A percentile compares a stretch with the other conserved stretches of the same genome.
These are phyloP conservation scores for Otatea glauca DNA, from an alignment of 176 grass and related monocot genomes.

Conservation along the genomic window DNA sequence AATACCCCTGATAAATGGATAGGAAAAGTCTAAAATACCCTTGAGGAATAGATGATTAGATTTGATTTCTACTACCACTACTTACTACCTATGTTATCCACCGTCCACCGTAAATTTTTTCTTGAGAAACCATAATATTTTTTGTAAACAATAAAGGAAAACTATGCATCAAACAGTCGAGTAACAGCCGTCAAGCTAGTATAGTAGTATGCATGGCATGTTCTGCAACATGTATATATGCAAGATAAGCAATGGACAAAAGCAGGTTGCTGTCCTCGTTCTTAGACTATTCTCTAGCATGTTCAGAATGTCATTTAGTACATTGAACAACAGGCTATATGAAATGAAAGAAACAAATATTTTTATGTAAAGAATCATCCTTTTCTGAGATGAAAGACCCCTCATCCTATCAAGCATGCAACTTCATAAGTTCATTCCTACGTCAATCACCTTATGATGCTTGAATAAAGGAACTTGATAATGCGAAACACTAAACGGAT, in stretches of 20 bases:
- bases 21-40: too few relatives aligned
- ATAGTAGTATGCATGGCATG: too few relatives aligned
- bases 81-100: too few relatives aligned
- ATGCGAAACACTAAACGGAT: not conserved
- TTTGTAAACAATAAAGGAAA: not conserved
- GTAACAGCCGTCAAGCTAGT: too few relatives aligned
- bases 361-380: not conserved
- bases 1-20: too few relatives aligned
- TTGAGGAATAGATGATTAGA: too few relatives aligned
- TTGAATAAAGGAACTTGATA: not conserved
- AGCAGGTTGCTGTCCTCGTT: not conserved
- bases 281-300: not conserved
- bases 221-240: too few relatives aligned
- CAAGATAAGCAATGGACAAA: too few relatives aligned
- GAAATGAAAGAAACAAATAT: not conserved
- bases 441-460: not conserved
- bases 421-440: not conserved
- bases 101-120: too few relatives aligned
- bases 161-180: not conserved
- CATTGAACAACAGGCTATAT: not conserved
- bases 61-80: too few relatives aligned
- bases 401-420: not conserved
- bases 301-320: not conserved
- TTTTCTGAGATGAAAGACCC: not conserved
- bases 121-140: not conserved